Base-by-base conservation (phyloP, 1,284 basidiomycete genomes). In the Apiotrichum mycotoxinovorans region DNA sequence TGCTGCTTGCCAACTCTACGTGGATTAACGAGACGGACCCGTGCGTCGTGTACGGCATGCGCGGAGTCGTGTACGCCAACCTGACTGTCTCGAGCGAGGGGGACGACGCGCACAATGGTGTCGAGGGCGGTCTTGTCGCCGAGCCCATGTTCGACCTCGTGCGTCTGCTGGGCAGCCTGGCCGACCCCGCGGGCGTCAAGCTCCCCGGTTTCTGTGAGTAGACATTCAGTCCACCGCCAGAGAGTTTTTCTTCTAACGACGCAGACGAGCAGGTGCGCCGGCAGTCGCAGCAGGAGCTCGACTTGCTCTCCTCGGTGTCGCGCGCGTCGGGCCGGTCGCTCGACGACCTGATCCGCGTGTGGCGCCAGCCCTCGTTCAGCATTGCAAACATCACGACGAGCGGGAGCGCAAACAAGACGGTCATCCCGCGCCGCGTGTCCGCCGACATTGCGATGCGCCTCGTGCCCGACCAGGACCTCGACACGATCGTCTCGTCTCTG, bases 61-160 rank as follows among this genome's bases (percentile, higher is more conserved):
- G 95, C 49, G 95, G 95, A 0, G 95, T 98, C 2, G 85, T 97
- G 17, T 75, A 74, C 57, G 70, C 71, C 56, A 71, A 69, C 41
- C 59, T 75, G 17, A 61, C 87, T 83, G 85, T 93, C 49, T 82
- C 82, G 10, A 88, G 83, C 63, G 76, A 80, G 18, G 69, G 69
- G 10, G 68, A 68, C 33, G 70, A 74, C 57, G 67, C 69, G 15
- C 72, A 72, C 58, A 77, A 65, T 14, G 95, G 95, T 64, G 84
- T 98, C 10, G 91, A 97, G 67, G 95, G 95, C 38, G 95, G 95
- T 26, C 87, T 85, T 1, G 83, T 87, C 1, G 80, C 80, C 4
- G 94, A 97, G 75, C 92, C 93, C 0, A 94, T 97, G 89, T 81
- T 87, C 51, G 93, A 96, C 70, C 90, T 95, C 88, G 89, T 96